Base-by-base conservation (phyloP, 2,329 filamentous ascomycete genomes). In the Triangularia verruculosa region DNA sequence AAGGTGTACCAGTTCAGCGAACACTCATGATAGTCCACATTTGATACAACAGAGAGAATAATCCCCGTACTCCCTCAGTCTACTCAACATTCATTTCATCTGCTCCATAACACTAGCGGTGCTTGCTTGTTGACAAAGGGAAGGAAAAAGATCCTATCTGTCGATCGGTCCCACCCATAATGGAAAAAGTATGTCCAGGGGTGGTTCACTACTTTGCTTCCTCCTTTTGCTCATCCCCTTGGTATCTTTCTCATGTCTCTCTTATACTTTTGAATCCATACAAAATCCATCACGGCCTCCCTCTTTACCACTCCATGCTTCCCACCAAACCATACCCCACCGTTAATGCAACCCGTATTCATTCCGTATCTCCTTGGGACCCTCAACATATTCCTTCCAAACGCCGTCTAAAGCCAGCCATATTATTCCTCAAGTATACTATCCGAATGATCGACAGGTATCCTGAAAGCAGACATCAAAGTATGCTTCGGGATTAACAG, bases 401-500 rank as follows among this genome's bases (percentile, higher is more conserved):
- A 68, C 65, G 64, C 67, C 58, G 58, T 52, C 43, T 69, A 63
- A 57, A 63, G 55, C 65, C 63, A 62, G 47, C 56, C 61, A 61
- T 57, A 63, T 43, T 62, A 56, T 47, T 47, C 32, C 63, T 52
- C 57, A 64, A 60, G 34, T 62, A 56, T 15, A 61, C 30, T 55
- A 59, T 27, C 27, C 61, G 61, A 25, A 59, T 65, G 34, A 63
- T 66, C 55, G 61, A 66, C 64, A 61, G 56, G 64, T 70, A 71
- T 71, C 70, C 70, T 70, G 65, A 68, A 69, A 64, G 68, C 65
- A 61, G 63, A 57, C 62, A 20, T 52, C 54, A 65, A 64, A 51
- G 62, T 57, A 69, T 71, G 66, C 64, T 67, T 61, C 59, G 63
- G 53, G 53, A 28, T 43, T 15, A 28, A 56, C 32, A 27, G 47